Evolutionary conservation across 768 basidiomycete species (phyloP).

Genomic region (Mycena metata): DNA sequence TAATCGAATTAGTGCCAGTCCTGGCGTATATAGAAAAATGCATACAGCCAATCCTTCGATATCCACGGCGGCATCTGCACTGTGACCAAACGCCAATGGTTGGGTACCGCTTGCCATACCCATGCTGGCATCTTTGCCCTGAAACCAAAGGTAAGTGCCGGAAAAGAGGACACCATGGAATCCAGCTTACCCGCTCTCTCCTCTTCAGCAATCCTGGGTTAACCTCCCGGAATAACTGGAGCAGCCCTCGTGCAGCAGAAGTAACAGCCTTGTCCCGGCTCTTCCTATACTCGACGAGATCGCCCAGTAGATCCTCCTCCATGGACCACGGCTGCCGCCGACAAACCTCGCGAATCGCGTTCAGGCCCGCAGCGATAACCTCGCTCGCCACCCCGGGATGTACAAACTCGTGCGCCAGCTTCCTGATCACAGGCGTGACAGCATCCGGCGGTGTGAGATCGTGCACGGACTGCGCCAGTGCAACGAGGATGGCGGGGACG

Average conservation of each 20-base stretch:
- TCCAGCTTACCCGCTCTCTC: slow-evolving; percentile 78
- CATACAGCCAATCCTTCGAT: slow-evolving; percentile 92
- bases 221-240: slow-evolving; percentile 95
- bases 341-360: slow-evolving; percentile 96
- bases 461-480: slow-evolving; percentile 95
- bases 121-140: slow-evolving; percentile 95
- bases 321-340: slow-evolving; percentile 96
- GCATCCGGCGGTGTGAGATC: slow-evolving; percentile 95
- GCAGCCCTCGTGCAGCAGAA: slow-evolving; percentile 87
- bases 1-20: not conserved
- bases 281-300: slow-evolving; percentile 95
- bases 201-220: slow-evolving; percentile 94
- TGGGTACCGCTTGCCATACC: slow-evolving; percentile 72
- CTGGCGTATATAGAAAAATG: slow-evolving; percentile 17
- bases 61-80: slow-evolving; percentile 77
- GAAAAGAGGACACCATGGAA: not conserved
- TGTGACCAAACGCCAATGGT: slow-evolving; percentile 88
- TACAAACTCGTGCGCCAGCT: slow-evolving; percentile 95
- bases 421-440: slow-evolving; percentile 88
- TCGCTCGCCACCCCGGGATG: slow-evolving; percentile 97
- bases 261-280: slow-evolving; percentile 95
- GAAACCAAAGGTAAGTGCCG: slow-evolving; percentile 32
- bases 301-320: slow-evolving; percentile 93
- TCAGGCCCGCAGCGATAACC: slow-evolving; percentile 96
- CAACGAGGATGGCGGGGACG: slow-evolving; percentile 92